A percentile compares a stretch with the other conserved stretches of the same genome.
Evolutionary conservation across 2,329 filamentous ascomycete genomes (phyloP).

Genomic region (Diplodia mutila): DNA sequence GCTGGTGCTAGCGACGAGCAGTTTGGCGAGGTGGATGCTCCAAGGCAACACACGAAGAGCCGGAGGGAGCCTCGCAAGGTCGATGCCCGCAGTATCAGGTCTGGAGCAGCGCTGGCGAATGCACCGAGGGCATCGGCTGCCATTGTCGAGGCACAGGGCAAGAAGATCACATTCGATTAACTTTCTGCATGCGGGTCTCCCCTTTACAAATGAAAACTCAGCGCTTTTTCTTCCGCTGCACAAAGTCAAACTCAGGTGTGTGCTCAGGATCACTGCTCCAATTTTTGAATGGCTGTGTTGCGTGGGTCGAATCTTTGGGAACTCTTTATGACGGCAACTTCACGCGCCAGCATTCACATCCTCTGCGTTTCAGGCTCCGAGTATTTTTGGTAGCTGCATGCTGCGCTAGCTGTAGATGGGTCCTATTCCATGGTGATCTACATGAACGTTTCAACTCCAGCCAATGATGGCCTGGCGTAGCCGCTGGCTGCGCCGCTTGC

Average conservation of each 20-base stretch:
- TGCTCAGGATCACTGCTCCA: not conserved
- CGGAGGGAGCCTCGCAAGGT: constrained; percentile 42
- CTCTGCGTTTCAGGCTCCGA: not conserved
- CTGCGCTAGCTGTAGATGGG: no score
- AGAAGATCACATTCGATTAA: constrained; percentile 79
- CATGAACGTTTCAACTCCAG: not conserved
- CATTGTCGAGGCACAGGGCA: constrained; percentile 77
- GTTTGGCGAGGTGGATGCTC: constrained; percentile 32
- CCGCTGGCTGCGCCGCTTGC: not conserved
- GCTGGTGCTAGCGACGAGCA: constrained; percentile 38
- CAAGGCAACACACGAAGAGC: constrained; percentile 33
- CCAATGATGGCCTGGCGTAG: not conserved
- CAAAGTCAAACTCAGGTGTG: not conserved
- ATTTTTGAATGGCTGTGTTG: not conserved
- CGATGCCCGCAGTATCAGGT: constrained; percentile 50
- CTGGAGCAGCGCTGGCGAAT: constrained; percentile 49
- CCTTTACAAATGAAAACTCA: no score
- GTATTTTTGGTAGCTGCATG: not conserved
- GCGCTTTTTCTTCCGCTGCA: not conserved
- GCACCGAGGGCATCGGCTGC: constrained; percentile 72
- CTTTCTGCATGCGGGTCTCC: not conserved
- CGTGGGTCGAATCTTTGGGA: no score
- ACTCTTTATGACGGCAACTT: not conserved
- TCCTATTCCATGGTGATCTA: not conserved
- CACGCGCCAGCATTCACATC: not conserved